These are phyloP conservation scores for Serendipita sp. DNA, from an alignment of 768 basidiomycete species.

Conservation along the genomic window DNA sequence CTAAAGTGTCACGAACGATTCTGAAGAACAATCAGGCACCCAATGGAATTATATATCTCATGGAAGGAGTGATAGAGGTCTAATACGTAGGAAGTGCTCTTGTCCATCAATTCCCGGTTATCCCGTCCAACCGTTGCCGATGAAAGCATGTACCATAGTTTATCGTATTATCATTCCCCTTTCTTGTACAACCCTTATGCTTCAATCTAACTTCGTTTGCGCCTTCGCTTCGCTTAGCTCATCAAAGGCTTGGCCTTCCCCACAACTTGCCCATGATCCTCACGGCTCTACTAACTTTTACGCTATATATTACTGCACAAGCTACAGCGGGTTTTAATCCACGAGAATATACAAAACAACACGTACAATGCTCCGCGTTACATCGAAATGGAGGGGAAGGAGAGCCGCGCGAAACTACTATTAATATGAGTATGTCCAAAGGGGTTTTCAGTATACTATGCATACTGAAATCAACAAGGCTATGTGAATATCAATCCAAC, in stretches of 20 bases:
- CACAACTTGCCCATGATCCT: neutral
- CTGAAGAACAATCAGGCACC: conserved; percentile 22
- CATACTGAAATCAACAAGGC: conserved; percentile 20
- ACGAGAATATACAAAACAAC: conserved; percentile 2
- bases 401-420: conserved; percentile 23
- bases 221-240: neutral
- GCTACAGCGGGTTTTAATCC: conserved; percentile 7
- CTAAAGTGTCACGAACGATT: neutral
- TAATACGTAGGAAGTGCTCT: neutral
- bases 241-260: neutral
- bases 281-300: neutral
- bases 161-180: neutral
- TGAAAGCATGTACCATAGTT: neutral
- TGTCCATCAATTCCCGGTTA: neutral
- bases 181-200: neutral
- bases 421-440: neutral
- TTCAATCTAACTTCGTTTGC: neutral
- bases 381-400: conserved; percentile 5
- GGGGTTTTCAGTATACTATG: neutral
- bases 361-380: conserved; percentile 6
- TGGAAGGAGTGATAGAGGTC: conserved; percentile 33
- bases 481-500: conserved; percentile 48
- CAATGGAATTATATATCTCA: conserved; percentile 43
- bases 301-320: neutral
- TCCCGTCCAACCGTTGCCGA: neutral